Conservation (phyloP, 768 basidiomycete species). For the Kwoniella dendrophila region DNA sequence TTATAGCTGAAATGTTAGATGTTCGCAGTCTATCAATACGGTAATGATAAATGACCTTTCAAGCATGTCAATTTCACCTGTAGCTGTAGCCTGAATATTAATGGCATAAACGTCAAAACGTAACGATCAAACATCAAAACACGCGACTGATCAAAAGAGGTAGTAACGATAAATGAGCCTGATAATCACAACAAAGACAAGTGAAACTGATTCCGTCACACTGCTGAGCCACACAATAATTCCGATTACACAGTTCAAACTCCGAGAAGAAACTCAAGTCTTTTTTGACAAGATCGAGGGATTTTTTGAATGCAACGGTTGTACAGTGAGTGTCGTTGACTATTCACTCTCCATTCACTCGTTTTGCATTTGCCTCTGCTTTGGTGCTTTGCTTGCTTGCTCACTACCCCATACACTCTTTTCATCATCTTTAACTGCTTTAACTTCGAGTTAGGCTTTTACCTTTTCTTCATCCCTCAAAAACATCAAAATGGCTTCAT, state of each 20-base stretch:
- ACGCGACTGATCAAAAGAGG: constrained; percentile 5
- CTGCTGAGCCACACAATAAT: constrained; percentile 3
- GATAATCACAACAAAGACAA: neutral
- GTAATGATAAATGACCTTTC: no score
- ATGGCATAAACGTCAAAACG: no score
- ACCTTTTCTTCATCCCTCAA: constrained; percentile 22
- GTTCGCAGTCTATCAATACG: no score
- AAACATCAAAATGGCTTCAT: constrained; percentile 50
- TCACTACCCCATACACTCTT: constrained; percentile 11
- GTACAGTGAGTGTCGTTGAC: neutral
- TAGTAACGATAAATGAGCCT: neutral
- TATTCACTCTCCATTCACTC: no score
- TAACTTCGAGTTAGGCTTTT: no score
- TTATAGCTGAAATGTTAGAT: no score
- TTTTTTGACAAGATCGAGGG: no score
- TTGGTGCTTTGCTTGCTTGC: neutral
- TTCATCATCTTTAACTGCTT: constrained; percentile 3
- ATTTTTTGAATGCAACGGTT: neutral
- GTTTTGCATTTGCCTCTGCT: neutral
- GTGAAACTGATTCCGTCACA: neutral
- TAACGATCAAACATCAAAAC: no score
- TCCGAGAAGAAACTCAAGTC: constrained; percentile 11
- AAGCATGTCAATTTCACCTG: neutral
- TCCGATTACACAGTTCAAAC: neutral
- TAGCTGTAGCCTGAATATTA: neutral